These are phyloP conservation scores for Cordyceps javanica DNA, from an alignment of 2,329 filamentous ascomycete species.

Conservation along the genomic window DNA sequence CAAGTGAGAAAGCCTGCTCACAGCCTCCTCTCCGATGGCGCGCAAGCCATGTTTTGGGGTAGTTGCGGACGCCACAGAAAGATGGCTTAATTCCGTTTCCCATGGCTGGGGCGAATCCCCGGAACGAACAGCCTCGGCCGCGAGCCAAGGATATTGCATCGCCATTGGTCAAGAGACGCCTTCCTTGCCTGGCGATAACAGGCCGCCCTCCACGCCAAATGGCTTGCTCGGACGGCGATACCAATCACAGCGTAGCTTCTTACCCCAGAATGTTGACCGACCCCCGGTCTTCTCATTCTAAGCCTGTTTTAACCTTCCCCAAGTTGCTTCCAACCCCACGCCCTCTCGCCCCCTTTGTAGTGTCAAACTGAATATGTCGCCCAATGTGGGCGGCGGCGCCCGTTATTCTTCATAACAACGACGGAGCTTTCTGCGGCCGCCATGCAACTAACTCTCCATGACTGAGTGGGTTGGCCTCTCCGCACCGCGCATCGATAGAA, in stretches of 20 bases:
- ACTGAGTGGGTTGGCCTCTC: neutral
- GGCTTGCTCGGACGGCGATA: neutral
- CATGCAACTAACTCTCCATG: neutral
- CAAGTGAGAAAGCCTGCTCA: neutral
- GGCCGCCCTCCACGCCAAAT: neutral
- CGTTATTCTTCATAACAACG: neutral
- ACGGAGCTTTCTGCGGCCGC: neutral
- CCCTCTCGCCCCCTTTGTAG: neutral
- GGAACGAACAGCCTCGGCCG: slow-evolving; percentile 3
- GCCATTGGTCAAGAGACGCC: neutral
- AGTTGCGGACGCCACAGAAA: neutral
- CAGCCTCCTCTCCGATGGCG: neutral
- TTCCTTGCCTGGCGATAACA: neutral
- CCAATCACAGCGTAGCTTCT: neutral
- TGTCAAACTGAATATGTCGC: neutral
- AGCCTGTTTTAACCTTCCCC: neutral
- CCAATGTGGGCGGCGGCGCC: neutral
- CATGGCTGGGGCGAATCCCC: neutral
- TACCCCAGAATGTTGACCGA: slow-evolving; percentile 8
- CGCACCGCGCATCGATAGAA: neutral
- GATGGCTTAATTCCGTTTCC: neutral
- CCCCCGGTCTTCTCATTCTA: neutral
- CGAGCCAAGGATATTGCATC: neutral
- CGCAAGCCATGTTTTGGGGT: neutral
- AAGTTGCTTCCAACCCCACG: neutral